phyloP scores from a whole-genome alignment of 169 alveolate genomes.

The Cryptosporidium bovis region DNA sequence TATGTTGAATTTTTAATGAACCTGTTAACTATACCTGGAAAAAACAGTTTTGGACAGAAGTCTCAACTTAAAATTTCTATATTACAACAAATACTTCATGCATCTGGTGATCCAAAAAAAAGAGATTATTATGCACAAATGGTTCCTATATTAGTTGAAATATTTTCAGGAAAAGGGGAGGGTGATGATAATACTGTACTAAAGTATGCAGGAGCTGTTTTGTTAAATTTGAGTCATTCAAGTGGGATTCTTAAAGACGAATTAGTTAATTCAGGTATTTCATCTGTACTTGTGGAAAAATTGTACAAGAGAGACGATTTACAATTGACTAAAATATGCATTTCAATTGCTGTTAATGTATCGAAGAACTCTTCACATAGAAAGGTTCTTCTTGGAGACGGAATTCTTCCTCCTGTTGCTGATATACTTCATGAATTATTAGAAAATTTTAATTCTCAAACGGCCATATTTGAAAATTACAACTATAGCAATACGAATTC shows the following conservation, averaged over 20 bases:
- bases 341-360: conserved; percentile 37
- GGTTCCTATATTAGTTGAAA: conserved; percentile 60
- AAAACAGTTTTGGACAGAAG: conserved; percentile 50
- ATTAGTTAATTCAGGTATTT: conserved; percentile 39
- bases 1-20: conserved; percentile 64
- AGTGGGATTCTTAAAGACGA: conserved; percentile 33
- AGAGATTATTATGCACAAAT: conserved; percentile 49
- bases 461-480: not conserved
- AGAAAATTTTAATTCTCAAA: conserved; percentile 29
- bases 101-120: conserved; percentile 35
- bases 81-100: conserved; percentile 58
- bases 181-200: conserved; percentile 27
- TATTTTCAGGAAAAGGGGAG: conserved; percentile 30
- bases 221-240: conserved; percentile 50
- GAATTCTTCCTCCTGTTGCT: conserved; percentile 41
- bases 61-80: conserved; percentile 56
- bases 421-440: conserved; percentile 46
- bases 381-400: conserved; percentile 32
- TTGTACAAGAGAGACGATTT: conserved; percentile 50
- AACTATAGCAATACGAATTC: no score
- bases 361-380: conserved; percentile 58
- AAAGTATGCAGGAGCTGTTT: conserved; percentile 52
- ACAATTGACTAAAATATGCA: conserved; percentile 60
- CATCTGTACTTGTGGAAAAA: conserved; percentile 15
- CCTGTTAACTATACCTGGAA: conserved; percentile 24